Evolutionary conservation across 1,284 basidiomycete genomes (phyloP).

Genomic region (Takashimella tepidaria): DNA sequence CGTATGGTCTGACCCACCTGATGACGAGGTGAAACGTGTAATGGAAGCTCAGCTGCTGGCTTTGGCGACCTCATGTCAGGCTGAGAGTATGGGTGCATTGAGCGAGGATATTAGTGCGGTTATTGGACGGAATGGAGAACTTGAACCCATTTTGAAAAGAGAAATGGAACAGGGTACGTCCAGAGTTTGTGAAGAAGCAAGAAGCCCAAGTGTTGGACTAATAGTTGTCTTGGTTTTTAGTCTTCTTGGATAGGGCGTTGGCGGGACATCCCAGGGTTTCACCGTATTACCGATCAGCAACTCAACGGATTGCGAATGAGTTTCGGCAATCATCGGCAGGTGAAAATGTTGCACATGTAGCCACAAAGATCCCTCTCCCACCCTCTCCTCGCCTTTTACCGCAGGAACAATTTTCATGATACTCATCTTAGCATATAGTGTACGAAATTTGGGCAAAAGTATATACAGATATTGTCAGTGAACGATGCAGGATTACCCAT

Average conservation of each 20-base stretch:
- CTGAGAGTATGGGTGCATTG: background rate
- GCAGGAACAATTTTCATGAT: too few relatives aligned
- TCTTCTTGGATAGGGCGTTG: background rate
- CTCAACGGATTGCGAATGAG: background rate
- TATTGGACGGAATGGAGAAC: background rate
- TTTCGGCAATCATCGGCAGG: background rate
- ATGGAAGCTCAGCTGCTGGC: background rate
- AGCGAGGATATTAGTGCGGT: background rate
- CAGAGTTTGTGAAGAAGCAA: too few relatives aligned
- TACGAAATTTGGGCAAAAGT: too few relatives aligned
- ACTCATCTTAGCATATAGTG: too few relatives aligned
- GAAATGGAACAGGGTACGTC: background rate
- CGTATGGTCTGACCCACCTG: constrained; percentile 23
- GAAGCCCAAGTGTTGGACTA: too few relatives aligned
- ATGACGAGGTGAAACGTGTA: background rate
- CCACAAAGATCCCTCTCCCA: background rate
- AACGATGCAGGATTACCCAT: too few relatives aligned
- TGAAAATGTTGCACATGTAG: background rate
- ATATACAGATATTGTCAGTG: too few relatives aligned
- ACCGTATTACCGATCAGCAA: background rate
- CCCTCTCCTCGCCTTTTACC: background rate
- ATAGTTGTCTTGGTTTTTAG: background rate
- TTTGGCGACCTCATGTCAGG: background rate
- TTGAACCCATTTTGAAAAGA: background rate
- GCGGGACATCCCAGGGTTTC: background rate